Base-by-base conservation (phyloP, 1,139 yeast species). In the Kodamaea ohmeri region DNA sequence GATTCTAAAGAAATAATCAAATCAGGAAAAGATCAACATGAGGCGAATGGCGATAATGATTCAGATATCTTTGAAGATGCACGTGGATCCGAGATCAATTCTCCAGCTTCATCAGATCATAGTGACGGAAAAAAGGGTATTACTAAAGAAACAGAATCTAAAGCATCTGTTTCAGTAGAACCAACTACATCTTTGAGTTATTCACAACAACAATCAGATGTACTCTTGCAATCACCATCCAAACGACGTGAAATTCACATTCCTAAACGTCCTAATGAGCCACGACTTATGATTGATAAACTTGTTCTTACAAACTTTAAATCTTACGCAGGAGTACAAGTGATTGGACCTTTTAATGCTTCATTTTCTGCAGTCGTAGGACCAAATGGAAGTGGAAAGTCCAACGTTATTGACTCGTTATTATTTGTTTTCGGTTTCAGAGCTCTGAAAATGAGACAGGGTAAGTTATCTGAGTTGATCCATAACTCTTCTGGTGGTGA, bases 331-430 rank as follows among this genome's bases (percentile, higher is more conserved):
- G 98, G 98, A 0, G 66, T 73, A n/a, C 97, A 92, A 61, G 78
- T 78, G 7, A 86, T 94, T 42, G 99, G 99, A 0, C 98, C 99
- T 0, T 94, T 94, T 60, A 85, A 92, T 56, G 67, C 89, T 32
- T 87, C 95, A 2, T 94, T 94, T 56, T 87, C 96, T 6, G 97
- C 99, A 0, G 95, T 94, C 7, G 97, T 94, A n/a, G 99, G 99
- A 0, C 98, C 98, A 3, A 94, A 94, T 58, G 99, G 99, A 21
- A 86, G 96, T 28, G 98, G 98, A 6, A 92, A 92, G 61, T 90
- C 97, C 9, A 94, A 94, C 56, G 98, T 94, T 27, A 94, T 94
- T 47, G 99, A 94, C 57, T 86, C 97, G 2, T 76, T 94, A 76
- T 69, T 94, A 43, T 94, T 94, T 61, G 98, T 94, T 3, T 94